Percentiles rank a stretch among this genome's conserved stretches.
phyloP scores from a whole-genome alignment of 1,139 yeast genomes.

The Geotrichum histeridarum region DNA sequence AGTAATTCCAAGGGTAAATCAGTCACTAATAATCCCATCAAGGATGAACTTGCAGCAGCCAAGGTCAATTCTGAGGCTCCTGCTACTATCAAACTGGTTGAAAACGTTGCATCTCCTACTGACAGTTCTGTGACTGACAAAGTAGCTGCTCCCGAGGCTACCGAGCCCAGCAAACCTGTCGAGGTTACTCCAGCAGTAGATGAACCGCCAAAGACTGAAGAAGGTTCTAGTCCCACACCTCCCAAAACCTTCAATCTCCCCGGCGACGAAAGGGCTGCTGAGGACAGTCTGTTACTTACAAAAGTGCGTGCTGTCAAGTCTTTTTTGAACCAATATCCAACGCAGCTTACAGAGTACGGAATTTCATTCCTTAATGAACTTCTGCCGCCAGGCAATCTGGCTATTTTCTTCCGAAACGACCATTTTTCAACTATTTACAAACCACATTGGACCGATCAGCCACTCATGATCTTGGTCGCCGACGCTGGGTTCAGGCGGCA shows the following conservation, averaged over 20 bases:
- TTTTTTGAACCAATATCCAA: slow-evolving; percentile 52
- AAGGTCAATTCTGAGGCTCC: background rate
- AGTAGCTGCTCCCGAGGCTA: background rate
- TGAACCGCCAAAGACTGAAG: background rate
- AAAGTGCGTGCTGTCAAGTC: slow-evolving; percentile 26
- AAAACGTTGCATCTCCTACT: background rate
- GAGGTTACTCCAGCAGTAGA: background rate
- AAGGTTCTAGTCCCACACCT: slow-evolving; percentile 7
- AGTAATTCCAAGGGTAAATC: background rate
- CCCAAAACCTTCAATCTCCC: background rate
- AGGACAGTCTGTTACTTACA: background rate
- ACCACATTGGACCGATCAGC: slow-evolving; percentile 36
- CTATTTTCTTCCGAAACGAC: slow-evolving; percentile 76
- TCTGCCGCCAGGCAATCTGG: slow-evolving; percentile 47
- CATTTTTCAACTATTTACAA: slow-evolving; percentile 74
- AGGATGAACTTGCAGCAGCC: background rate
- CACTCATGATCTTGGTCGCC: slow-evolving; percentile 59
- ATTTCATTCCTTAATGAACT: slow-evolving; percentile 41
- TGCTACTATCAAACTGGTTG: background rate
- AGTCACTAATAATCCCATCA: too few relatives aligned
- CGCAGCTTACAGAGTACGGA: slow-evolving; percentile 71
- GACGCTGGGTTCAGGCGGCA: slow-evolving; percentile 58
- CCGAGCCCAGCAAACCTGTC: slow-evolving; percentile 7
- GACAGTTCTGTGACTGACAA: background rate
- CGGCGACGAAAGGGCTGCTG: background rate